A percentile compares a stretch with the other conserved stretches of the same genome.
Conservation (phyloP, 257 asterid species). For the Solanum paucissectum region DNA sequence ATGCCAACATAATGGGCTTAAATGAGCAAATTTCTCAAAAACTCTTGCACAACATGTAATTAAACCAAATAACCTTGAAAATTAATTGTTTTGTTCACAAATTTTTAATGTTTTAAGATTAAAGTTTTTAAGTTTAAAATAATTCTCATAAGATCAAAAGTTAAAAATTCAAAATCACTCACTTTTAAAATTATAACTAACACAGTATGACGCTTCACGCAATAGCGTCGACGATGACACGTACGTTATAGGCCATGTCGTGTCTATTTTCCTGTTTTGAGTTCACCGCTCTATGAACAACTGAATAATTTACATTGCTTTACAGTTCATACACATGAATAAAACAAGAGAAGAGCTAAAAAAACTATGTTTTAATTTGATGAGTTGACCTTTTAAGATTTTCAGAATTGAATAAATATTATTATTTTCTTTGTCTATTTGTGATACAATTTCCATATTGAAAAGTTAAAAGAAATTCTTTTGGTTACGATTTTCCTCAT, state of each 20-base stretch:
- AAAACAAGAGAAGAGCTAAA: not conserved
- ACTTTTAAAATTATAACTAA: not conserved
- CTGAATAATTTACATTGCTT: not conserved
- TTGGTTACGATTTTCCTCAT: not conserved
- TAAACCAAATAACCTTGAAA: not conserved
- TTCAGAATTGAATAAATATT: not conserved
- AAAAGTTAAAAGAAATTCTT: not conserved
- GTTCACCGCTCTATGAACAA: not conserved
- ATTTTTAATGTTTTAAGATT: too few relatives aligned
- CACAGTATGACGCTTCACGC: not conserved
- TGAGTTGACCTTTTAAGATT: not conserved
- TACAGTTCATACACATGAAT: not conserved
- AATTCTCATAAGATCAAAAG: rapidly evolving
- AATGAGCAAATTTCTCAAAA: not conserved
- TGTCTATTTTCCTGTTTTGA: not conserved
- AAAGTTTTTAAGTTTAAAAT: too few relatives aligned
- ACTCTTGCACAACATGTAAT: not conserved
- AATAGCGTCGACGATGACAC: not conserved
- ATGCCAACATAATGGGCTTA: not conserved
- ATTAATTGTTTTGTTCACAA: not conserved
- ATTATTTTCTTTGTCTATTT: not conserved
- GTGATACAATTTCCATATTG: not conserved
- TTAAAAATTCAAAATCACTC: too few relatives aligned
- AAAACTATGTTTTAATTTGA: not conserved
- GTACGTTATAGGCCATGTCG: not conserved